These are phyloP conservation scores for Saturnispora galanensis DNA, from an alignment of 805 yeast species.

Conservation along the genomic window DNA sequence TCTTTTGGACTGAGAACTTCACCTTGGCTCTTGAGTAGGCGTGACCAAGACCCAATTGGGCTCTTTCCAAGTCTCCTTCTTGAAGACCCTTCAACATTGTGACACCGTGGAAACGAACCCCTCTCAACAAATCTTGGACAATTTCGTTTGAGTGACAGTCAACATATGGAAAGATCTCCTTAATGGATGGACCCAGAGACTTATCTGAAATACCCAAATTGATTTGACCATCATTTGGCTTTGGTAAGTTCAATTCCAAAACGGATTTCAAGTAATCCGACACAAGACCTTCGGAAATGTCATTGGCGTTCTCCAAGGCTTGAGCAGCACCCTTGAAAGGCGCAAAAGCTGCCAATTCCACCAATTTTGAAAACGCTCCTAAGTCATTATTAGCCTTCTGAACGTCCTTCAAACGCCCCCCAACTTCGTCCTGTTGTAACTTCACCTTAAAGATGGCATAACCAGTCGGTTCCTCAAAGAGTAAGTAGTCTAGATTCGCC, in stretches of 20 bases:
- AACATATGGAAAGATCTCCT: slow-evolving; percentile 78
- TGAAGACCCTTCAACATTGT: slow-evolving; percentile 86
- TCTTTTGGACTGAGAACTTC: slow-evolving; percentile 96
- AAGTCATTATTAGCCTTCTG: slow-evolving; percentile 84
- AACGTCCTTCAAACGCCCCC: slow-evolving; percentile 85
- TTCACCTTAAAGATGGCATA: slow-evolving; percentile 93
- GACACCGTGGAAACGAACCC: slow-evolving; percentile 82
- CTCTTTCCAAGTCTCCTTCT: slow-evolving; percentile 93
- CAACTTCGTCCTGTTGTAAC: slow-evolving; percentile 89
- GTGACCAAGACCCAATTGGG: slow-evolving; percentile 97
- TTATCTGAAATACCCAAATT: slow-evolving; percentile 85
- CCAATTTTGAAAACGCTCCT: slow-evolving; percentile 79
- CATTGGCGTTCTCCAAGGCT: slow-evolving; percentile 97
- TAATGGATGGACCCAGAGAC: slow-evolving; percentile 93
- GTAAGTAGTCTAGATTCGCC: slow-evolving; percentile 81
- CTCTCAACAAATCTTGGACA: slow-evolving; percentile 92
- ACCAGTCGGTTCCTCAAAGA: slow-evolving; percentile 98
- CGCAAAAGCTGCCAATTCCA: slow-evolving; percentile 89
- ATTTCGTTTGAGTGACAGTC: slow-evolving; percentile 88
- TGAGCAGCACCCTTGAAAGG: slow-evolving; percentile 99
- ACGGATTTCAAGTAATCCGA: slow-evolving; percentile 85
- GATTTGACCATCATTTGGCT: slow-evolving; percentile 58
- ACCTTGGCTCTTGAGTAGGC: slow-evolving; percentile 99
- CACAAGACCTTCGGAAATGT: slow-evolving; percentile 93
- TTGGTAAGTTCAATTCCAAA: slow-evolving; percentile 85